Conservation (phyloP, 2,329 filamentous ascomycete species). For the Hymenoscyphus salicellus region DNA sequence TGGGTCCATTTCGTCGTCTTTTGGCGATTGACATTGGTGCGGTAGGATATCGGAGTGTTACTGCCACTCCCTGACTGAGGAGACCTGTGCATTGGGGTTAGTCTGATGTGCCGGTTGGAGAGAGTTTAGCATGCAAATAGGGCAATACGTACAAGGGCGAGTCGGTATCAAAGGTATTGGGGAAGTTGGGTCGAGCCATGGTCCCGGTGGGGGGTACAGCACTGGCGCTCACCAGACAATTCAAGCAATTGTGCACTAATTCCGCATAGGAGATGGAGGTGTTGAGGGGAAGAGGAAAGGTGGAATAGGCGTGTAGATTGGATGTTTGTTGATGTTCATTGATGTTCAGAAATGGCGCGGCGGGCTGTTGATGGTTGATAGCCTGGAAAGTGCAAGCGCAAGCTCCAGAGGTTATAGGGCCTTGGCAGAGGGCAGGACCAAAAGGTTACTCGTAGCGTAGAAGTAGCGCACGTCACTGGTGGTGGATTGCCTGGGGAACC, state of each 20-base stretch:
- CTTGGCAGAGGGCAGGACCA: not conserved
- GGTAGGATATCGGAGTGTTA: conserved; percentile 51
- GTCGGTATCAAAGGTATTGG: conserved; percentile 32
- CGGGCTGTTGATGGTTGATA: not conserved
- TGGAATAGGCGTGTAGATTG: not conserved
- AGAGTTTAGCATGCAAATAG: not conserved
- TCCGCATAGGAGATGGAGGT: not conserved
- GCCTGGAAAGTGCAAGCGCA: not conserved
- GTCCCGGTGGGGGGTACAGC: conserved; percentile 15
- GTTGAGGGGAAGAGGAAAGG: not conserved
- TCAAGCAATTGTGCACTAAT: not conserved
- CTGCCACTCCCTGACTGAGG: conserved; percentile 25
- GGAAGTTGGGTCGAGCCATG: conserved; percentile 35
- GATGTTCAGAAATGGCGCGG: not conserved
- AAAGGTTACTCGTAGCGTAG: not conserved
- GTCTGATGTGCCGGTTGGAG: conserved; percentile 11
- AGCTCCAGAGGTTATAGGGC: not conserved
- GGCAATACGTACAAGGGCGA: conserved; percentile 30
- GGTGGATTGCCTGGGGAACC: conserved; percentile 5
- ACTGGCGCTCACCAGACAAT: not conserved
- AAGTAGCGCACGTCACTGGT: conserved; percentile 3
- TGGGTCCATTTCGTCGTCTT: conserved; percentile 96
- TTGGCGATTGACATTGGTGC: conserved; percentile 79
- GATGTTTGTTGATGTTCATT: not conserved
- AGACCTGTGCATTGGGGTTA: conserved; percentile 19